phyloP scores from a whole-genome alignment of 176 grass and related monocot genomes.

The Bromus sterilis region DNA sequence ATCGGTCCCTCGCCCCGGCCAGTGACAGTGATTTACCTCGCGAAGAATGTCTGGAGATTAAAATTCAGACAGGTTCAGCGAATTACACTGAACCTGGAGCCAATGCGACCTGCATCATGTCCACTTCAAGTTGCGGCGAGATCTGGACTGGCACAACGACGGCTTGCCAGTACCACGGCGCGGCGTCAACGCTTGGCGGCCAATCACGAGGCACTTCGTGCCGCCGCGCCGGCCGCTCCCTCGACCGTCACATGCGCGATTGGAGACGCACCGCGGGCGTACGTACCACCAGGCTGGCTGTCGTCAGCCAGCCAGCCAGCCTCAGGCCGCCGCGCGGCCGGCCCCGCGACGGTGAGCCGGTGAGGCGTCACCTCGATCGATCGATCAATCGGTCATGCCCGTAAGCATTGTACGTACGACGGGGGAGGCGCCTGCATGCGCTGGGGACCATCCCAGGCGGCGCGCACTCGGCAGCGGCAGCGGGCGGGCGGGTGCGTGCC shows the following conservation, averaged over 20 bases:
- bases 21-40: neutral
- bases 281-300: neutral
- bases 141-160: neutral
- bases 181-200: constrained; percentile 13
- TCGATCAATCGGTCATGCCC: neutral
- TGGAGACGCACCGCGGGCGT: neutral
- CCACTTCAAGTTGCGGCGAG: constrained; percentile 4
- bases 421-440: neutral
- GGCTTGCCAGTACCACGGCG: neutral
- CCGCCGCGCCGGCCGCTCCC: neutral
- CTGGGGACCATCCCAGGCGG: neutral
- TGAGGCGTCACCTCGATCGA: neutral
- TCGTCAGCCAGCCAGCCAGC: neutral
- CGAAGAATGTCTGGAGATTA: neutral
- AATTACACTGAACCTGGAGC: neutral
- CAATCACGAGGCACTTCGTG: constrained; percentile 10
- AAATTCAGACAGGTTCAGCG: no score
- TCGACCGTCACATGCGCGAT: neutral
- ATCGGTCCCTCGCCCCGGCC: constrained; percentile 4
- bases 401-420: neutral
- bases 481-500: neutral
- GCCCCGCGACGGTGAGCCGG: neutral
- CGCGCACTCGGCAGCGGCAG: neutral
- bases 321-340: neutral
- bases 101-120: neutral